Evolutionary conservation across 2,329 filamentous ascomycete species (phyloP), one percentile per base, ranked within the genome.

Genomic region (Rutstroemia sydowiana): DNA sequence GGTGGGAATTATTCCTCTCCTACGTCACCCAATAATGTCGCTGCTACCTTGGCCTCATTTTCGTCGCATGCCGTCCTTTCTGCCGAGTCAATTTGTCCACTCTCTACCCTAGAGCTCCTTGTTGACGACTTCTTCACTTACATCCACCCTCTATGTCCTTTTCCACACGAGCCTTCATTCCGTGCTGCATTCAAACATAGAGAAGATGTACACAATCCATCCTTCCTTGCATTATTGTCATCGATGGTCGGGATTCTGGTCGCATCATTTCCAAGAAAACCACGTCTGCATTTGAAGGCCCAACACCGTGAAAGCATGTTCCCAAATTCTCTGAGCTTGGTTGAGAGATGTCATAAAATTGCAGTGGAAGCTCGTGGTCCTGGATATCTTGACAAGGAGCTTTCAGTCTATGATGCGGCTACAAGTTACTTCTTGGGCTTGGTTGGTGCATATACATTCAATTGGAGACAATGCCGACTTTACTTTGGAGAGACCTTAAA

Each of bases 41-140:
- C 64, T 41, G 63, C 59, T 10, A 65, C 65, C 1, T 51, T 67
- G 21, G 63, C 61, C 10, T 60, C 61, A 4, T 63, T 67, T 56
- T 64, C 64, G 14, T 63, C 62, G 2, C 59, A 63, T n/a, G 63
- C 61, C 26, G 64, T 68, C n/a, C 64, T 81, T 13, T 77, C 80
- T 54, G 79, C 83, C 44, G 87, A 91, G 63, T 73, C 78, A 2
- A 89, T 91, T 55, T 86, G 84, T 37, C 83, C 86, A 0, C 74
- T 84, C 66, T 77, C 79, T 7, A 80, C 84, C 10, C 71, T 91
- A 48, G 77, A 85, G 61, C 75, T 84, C 2, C 73, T 90, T 14
- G 78, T 91, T 52, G 84, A 90, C 65, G 87, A 91, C 70, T 91
- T 88, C 74, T 91, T 90, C 69, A 88, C 84, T 16, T 89, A 89